phyloP scores from a whole-genome alignment of 2,329 filamentous ascomycete species.

The Pseudogymnoascus verrucosus region DNA sequence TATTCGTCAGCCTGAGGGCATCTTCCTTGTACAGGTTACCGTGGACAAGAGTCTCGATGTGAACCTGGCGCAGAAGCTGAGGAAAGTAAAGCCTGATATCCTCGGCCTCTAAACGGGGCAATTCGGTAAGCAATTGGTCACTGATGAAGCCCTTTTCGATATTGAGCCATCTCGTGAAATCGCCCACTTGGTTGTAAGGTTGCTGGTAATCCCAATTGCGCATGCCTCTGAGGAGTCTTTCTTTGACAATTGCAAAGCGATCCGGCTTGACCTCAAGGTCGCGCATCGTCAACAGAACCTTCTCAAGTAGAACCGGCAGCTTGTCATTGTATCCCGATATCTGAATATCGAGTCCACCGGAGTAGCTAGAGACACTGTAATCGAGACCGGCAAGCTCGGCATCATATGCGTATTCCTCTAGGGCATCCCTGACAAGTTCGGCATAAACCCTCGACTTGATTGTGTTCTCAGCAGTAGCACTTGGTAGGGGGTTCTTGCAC shows the following conservation, averaged over 20 bases:
- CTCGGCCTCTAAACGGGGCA: constrained; percentile 65
- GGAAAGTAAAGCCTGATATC: constrained; percentile 71
- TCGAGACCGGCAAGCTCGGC: constrained; percentile 85
- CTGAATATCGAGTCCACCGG: constrained; percentile 66
- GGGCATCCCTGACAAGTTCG: constrained; percentile 76
- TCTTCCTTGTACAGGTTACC: constrained; percentile 95
- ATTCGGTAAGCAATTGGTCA: constrained; percentile 69
- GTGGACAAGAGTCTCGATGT: constrained; percentile 81
- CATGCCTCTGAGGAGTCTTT: constrained; percentile 66
- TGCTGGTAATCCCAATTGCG: constrained; percentile 84
- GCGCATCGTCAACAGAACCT: constrained; percentile 75
- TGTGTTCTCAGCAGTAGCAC: constrained; percentile 67
- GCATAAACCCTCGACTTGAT: constrained; percentile 75
- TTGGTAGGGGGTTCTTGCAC: constrained; percentile 70
- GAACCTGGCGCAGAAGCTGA: constrained; percentile 71
- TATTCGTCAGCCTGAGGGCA: constrained; percentile 72
- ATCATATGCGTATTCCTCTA: constrained; percentile 93
- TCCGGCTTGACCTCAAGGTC: constrained; percentile 79
- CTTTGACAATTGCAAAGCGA: constrained; percentile 85
- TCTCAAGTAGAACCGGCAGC: constrained; percentile 80
- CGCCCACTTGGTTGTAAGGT: constrained; percentile 80
- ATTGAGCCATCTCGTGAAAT: constrained; percentile 74
- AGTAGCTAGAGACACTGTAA: constrained; percentile 68
- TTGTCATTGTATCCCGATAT: constrained; percentile 96
- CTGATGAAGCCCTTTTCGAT: constrained; percentile 70